Evolutionary conservation across 2,329 filamentous ascomycete species (phyloP).

Genomic region (Trichoderma polysporum): DNA sequence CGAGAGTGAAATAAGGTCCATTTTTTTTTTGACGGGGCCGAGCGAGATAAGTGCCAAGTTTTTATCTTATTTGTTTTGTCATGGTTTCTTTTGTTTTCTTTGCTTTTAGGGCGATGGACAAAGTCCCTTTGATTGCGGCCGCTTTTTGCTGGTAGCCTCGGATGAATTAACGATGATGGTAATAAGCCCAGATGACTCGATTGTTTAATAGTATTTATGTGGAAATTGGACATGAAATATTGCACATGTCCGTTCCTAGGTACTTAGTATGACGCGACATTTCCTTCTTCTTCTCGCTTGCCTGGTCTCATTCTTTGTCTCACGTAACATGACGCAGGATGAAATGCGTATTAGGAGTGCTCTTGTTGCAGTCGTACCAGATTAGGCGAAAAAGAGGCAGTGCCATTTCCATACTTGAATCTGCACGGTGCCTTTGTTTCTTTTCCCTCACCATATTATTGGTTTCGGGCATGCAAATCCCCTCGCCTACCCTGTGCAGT

Average conservation of each 20-base stretch:
- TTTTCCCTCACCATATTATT: no score
- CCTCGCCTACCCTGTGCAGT: no score
- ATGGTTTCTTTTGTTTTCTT: background rate
- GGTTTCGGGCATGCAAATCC: no score
- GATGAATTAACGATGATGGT: no score
- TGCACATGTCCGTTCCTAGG: background rate
- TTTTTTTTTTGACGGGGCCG: background rate
- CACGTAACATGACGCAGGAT: background rate
- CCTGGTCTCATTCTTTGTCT: background rate
- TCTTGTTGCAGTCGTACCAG: background rate
- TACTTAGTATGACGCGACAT: no score
- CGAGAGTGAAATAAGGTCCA: background rate
- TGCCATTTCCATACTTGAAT: no score
- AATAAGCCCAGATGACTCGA: background rate
- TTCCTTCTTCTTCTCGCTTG: background rate
- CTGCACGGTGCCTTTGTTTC: no score
- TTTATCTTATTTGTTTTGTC: background rate
- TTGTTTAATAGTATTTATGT: background rate
- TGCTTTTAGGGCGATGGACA: background rate
- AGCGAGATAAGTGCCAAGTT: background rate
- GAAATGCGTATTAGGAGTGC: background rate
- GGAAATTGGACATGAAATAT: background rate
- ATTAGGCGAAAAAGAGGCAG: no score
- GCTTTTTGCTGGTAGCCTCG: background rate
- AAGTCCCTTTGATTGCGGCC: background rate